Base-by-base conservation (phyloP, 345 rosid species). In the Syzygium aromaticum region DNA sequence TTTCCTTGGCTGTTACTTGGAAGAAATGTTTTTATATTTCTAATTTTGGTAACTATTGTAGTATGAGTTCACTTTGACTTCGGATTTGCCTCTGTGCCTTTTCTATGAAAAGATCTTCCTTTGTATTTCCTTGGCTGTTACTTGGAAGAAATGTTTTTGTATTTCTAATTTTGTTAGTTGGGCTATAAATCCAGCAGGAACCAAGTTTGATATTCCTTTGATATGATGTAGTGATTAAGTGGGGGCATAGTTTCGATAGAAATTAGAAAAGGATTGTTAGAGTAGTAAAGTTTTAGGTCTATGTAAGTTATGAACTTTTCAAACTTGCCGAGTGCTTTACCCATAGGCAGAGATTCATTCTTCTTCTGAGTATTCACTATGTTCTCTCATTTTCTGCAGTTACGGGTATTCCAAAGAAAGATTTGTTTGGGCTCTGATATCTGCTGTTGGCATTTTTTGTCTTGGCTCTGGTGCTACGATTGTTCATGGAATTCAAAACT, bases 401-500 rank as follows among this genome's bases (percentile, higher is more conserved):
- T 98, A 98, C 91, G 99, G 99, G 86, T 98, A 98, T 92, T 96
- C 98, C 85, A 98, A 98, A 87, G 99, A 98, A 92, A 94, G 99
- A 89, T 98, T 98, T 92, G 99, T 98, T 87, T 98, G 99, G 99
- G 96, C 99, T 87, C 93, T 98, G 95, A 98, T 98, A 91, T 98
- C 99, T 88, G 99, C 99, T 92, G 99, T 98, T 85, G 99, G 99
- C 86, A 98, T 98, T 88, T 96, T 98, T 88, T 98, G 99, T 90
- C 99, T 98, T 89, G 99, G 99, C 33, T 94, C 99, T 85, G 99
- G 99, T 85, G 99, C 99, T 90, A 98, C 99, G 88, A 94, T 98
- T 87, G 96, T 98, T 86, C 89, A 95, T 92, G 99, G 99, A 89
- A 89, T 98, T 89, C 99, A 97, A 86, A 94, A 96, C 91, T 92